Conservation (phyloP, 129 eudicot genomes). For the Cynara cardunculus region DNA sequence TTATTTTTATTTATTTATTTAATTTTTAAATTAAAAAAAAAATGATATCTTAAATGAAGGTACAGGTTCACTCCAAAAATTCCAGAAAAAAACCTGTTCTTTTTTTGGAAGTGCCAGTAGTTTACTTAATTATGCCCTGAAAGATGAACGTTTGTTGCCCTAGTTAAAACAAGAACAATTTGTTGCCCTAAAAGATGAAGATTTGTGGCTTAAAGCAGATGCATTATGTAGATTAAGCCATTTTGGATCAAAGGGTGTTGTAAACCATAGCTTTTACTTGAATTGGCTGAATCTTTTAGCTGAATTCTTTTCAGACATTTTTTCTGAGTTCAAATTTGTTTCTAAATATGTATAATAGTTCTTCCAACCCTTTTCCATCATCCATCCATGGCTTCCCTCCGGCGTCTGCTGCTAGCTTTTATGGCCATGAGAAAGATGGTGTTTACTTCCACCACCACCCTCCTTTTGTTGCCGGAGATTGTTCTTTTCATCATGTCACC, state of each 20-base stretch:
- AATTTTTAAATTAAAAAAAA: background rate
- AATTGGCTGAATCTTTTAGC: slow-evolving; percentile 2
- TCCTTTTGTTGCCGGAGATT: slow-evolving; percentile 22
- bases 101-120: slow-evolving; percentile 27
- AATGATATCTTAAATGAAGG: slow-evolving; percentile 23
- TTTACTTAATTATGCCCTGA: slow-evolving; percentile 40
- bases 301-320: background rate
- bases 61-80: slow-evolving; percentile 18
- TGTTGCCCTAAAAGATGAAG: slow-evolving; percentile 15
- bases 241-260: background rate
- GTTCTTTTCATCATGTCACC: slow-evolving; percentile 18
- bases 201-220: slow-evolving; percentile 13
- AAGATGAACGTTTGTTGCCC: slow-evolving; percentile 19
- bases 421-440: slow-evolving; percentile 23
- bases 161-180: slow-evolving; percentile 8
- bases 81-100: slow-evolving; percentile 15
- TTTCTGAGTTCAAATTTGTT: background rate
- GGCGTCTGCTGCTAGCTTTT: slow-evolving; percentile 12
- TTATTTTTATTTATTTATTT: background rate
- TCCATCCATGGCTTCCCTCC: slow-evolving; percentile 33
- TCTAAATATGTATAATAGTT: slow-evolving; percentile 27
- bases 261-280: slow-evolving; percentile 13
- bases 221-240: slow-evolving; percentile 6
- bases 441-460: slow-evolving; percentile 24
- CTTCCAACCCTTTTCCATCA: slow-evolving; percentile 40